Evolutionary conservation across 176 grass and related monocot genomes (phyloP), one percentile per base, ranked within the genome.

Genomic region (Leersia perrieri): DNA sequence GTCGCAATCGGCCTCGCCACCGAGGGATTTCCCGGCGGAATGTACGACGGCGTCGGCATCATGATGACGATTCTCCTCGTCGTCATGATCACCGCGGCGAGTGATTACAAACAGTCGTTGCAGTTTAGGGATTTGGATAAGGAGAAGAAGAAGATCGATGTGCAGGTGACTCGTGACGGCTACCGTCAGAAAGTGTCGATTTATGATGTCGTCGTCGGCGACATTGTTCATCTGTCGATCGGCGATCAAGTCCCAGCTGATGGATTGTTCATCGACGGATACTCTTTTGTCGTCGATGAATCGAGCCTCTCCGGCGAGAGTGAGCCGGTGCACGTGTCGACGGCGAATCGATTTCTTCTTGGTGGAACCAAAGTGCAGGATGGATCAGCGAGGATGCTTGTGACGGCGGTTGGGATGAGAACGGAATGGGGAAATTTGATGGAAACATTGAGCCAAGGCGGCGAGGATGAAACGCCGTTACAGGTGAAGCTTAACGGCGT

Each of bases 281-380:
- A 98, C 86, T 88, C 88, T 25, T 91, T 95, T 5, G 10, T 93
- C 35, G 86, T 98, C 11, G 96, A 98, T 34, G 92, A 94, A 84
- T 98, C 96, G 2, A 95, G 92, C 68, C 76, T 98, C 57, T 93
- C 96, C 20, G 92, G 96, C 22, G 88, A 98, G 79, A 95, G 96
- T 75, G 96, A 98, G 58, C 96, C 92, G 1, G 90, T 95, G 41
- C 80, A 91, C 78, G 47, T 91, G 78, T 89, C 81, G 9, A 29
- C 22, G 16, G 64, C 75, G 30, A 98, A 91, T 13, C 87, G 90
- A 14, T 98, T 98, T 80, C 47, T 95, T 73, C 88, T 98, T 2
- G 92, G 92, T n/a, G 96, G 96, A 33, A 98, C 96, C 53, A 98
- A 98, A 73, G 96, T 98, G 81, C 96, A 98, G 90, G 96, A 98